Conservation (phyloP, 352 stramenopile species). For the Globisporangium paroecandrum region DNA sequence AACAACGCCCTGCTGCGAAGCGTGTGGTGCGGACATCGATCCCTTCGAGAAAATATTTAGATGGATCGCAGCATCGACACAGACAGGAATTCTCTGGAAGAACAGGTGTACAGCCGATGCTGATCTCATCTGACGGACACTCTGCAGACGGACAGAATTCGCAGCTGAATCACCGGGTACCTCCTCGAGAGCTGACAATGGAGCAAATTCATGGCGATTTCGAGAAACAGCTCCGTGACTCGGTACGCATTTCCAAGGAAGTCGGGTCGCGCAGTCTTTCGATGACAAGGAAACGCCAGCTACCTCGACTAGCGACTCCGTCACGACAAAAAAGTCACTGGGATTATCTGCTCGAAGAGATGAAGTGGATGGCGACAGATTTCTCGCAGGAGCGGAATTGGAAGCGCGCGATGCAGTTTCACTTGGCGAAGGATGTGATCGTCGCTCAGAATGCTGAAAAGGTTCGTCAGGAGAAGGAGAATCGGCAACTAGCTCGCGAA, state of each 20-base stretch:
- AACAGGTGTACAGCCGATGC: background rate
- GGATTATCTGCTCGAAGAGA: slow-evolving; percentile 95
- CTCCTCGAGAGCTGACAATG: slow-evolving; percentile 21
- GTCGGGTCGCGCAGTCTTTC: slow-evolving; percentile 29
- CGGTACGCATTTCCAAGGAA: slow-evolving; percentile 44
- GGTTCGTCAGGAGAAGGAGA: slow-evolving; percentile 61
- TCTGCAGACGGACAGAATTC: background rate
- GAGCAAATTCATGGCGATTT: slow-evolving; percentile 27
- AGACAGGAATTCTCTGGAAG: slow-evolving; percentile 22
- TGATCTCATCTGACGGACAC: slow-evolving; percentile 2
- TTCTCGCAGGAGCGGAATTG: slow-evolving; percentile 97
- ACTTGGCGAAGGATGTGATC: slow-evolving; percentile 59
- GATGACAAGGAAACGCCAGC: slow-evolving; percentile 65
- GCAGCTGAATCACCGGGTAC: slow-evolving; percentile 5
- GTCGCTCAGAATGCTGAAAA: slow-evolving; percentile 65
- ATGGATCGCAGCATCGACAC: slow-evolving; percentile 27
- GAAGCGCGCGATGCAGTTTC: slow-evolving; percentile 81
- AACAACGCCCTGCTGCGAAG: slow-evolving; percentile 14
- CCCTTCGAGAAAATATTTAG: slow-evolving; percentile 49
- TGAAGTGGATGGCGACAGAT: slow-evolving; percentile 96
- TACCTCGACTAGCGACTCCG: slow-evolving; percentile 57
- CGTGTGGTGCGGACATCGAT: slow-evolving; percentile 35
- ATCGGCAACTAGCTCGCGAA: slow-evolving; percentile 57
- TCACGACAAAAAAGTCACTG: slow-evolving; percentile 77
- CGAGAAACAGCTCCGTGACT: slow-evolving; percentile 45